Evolutionary conservation across 208 protist genomes (phyloP).

Genomic region (Histomonas meleagridis): DNA sequence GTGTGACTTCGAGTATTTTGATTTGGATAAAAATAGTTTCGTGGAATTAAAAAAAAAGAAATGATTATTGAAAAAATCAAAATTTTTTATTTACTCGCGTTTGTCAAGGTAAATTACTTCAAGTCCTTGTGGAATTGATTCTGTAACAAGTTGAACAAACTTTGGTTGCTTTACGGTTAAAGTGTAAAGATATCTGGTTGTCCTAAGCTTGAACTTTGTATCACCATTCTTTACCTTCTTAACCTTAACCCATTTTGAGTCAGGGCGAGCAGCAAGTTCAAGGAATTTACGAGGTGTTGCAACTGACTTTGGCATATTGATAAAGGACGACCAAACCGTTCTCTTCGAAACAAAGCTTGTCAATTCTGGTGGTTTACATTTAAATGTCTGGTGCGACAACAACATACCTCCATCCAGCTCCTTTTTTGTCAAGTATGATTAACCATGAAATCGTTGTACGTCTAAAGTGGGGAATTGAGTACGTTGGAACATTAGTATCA

Average conservation of each 20-base stretch:
- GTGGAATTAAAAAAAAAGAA: too few relatives aligned
- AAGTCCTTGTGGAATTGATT: neutral
- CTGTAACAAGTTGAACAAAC: neutral
- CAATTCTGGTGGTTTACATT: too few relatives aligned
- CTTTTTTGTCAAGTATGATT: neutral
- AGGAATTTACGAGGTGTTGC: neutral
- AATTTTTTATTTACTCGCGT: too few relatives aligned
- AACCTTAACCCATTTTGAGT: constrained; percentile 7
- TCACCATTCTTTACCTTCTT: neutral
- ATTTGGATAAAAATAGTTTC: too few relatives aligned
- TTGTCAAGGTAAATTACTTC: constrained; percentile 13
- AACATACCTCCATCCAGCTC: too few relatives aligned
- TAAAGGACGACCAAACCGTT: too few relatives aligned
- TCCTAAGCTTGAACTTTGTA: constrained; percentile 24
- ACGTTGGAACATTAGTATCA: neutral
- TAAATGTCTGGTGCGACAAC: too few relatives aligned
- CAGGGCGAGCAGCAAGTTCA: neutral
- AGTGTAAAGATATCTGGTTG: constrained; percentile 14
- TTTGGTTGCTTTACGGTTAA: neutral
- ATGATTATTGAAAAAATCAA: too few relatives aligned
- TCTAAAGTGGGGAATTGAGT: neutral
- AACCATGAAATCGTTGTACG: neutral
- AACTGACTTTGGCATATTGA: neutral
- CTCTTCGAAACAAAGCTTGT: too few relatives aligned
- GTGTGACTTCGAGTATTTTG: too few relatives aligned